Evolutionary conservation across 2,329 filamentous ascomycete genomes (phyloP), one percentile per base, ranked within the genome.

Genomic region (Zymoseptoria pseudotritici): DNA sequence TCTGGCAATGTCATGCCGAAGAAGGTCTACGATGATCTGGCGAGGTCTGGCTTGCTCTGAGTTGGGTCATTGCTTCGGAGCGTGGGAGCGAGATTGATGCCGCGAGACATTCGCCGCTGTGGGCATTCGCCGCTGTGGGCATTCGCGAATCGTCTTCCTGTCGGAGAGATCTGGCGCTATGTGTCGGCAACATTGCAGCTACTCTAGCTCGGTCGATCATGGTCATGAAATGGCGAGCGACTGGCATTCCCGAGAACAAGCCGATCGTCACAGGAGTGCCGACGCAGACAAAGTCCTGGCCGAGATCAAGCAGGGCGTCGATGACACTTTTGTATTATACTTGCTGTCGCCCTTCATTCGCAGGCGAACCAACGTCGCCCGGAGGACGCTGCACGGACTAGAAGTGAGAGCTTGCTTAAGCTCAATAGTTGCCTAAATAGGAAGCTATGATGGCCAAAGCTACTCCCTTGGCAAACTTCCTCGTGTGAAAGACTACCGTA

Each of bases 1-100:
- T 90, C 96, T 73, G 94, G 94, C 53, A 97, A 99, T 70, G 94
- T 99, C 59, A 99, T 99, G 94, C 94, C 95, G 0, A 91, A 97
- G 78, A 96, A 96, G 81, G 93, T 99, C 58, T 99, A 97, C 75
- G 87, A 92, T 66, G 94, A 99, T 81, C 77, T 97, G 75, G 89
- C 91, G 76, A 96, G 95, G 78, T 91, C 96, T 73, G 93, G 93
- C 36, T 80, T 96, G 71, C 77, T 95, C 65, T 94, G 80, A 73
- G 58, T 11, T 24, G 26, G 5, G 26, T 24, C 19, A 11, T 10
- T 53, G 52, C 5, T n/a, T n/a, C 4, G 36, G 5, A 46, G 36
- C 36, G 4, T 2, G 36, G 2, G 6, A 17, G 36, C 11, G 5
- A n/a, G 13, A 46, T 17, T 4, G 4, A 13, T 11, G 36, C 17